Base-by-base conservation (phyloP, 805 yeast species). In the Yarrowia bubula region DNA sequence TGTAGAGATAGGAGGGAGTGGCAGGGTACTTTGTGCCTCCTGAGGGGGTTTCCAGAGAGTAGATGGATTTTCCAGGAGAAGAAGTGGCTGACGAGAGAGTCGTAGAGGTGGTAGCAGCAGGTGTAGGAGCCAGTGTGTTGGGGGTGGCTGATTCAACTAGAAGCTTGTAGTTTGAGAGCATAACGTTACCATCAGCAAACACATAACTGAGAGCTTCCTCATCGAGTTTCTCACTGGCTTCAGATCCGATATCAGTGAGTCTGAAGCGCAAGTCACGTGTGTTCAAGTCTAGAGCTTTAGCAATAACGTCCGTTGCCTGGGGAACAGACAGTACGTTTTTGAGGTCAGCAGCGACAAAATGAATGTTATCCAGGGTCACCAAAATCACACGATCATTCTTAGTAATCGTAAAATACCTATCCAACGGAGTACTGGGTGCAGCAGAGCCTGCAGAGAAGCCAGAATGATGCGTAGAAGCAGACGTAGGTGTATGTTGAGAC, bases 201-300 rank as follows among this genome's bases (percentile, higher is more conserved):
- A 55, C 14, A 32, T 55, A 43, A 7, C 53, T 48, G 22, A 61
- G 47, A 6, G 65, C 65, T 14, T 46, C 57, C 31, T 73, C 72
- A 50, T 66, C 69, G 46, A 75, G 71, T 15, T 71, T 67, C 22
- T 71, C 70, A 18, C 79, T 76, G 3, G 71, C 70, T 22, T 80
- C 79, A 57, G 85, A 78, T 18, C 85, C 84, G 72, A 86, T 84
- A 62, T 90, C 96, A 0, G 96, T 88, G 67, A 90, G 74, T 68
- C 86, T 88, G 46, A 85, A 78, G 80, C 72, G 51, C 50, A 55
- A 15, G 35, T 47, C 8, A 32, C 22, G 46, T 35, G 55, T 17
- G 38, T 22, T 7, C 44, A 69, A 18, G 79, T 66, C 13, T 72
- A 77, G 15, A 86, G 70, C 73, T 1, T 76, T 72, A 0, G 80